Conservation (phyloP, 176 grass and related monocot genomes). For the Aechmea fasciata region DNA sequence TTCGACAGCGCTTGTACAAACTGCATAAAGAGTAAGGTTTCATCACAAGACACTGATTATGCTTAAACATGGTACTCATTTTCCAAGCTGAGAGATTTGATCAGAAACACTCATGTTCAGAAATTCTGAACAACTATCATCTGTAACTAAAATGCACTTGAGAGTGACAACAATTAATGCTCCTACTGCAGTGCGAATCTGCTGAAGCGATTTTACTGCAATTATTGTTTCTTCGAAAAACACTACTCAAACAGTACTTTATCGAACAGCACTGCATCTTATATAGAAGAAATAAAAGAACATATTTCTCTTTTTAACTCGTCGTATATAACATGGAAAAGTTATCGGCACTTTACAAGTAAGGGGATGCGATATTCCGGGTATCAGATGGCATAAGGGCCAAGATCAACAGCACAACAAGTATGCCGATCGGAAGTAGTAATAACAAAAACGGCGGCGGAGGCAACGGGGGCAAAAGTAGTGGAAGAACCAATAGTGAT, state of each 20-base stretch:
- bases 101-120: background rate
- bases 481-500: slow-evolving; percentile 50
- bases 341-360: slow-evolving; percentile 4
- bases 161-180: background rate
- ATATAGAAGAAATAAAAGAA: background rate
- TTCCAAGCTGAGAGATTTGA: background rate
- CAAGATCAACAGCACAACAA: slow-evolving; percentile 40
- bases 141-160: background rate
- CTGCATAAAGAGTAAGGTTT: background rate
- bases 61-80: background rate
- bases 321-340: background rate
- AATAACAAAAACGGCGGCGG: slow-evolving; percentile 48
- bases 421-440: slow-evolving; percentile 38
- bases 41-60: background rate
- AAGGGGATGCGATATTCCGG: slow-evolving; percentile 19
- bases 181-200: too few species aligned
- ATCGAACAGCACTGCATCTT: background rate
- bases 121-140: background rate
- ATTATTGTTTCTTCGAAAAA: too few species aligned
- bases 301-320: background rate
- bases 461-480: slow-evolving; percentile 42
- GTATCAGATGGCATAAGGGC: slow-evolving; percentile 47
- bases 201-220: too few species aligned
- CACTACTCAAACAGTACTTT: too few species aligned
- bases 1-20: background rate